phyloP scores from a whole-genome alignment of 2,329 filamentous ascomycete genomes.

The Colletotrichum theobromicola region DNA sequence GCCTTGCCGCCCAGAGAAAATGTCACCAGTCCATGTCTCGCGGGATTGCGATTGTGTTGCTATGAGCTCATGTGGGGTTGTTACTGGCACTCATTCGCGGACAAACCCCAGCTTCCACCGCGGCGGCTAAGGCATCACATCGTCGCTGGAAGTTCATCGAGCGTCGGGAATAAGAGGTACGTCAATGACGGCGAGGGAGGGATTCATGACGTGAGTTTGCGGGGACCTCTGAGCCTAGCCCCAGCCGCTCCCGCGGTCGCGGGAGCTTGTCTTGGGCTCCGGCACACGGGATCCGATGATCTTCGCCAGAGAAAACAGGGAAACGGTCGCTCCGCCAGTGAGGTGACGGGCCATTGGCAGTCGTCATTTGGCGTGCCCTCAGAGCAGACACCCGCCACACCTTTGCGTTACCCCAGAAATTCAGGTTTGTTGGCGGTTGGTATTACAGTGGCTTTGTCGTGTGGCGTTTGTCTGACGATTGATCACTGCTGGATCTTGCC shows the following conservation, averaged over 20 bases:
- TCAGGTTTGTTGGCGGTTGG: neutral
- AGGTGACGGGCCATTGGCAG: constrained; percentile 10
- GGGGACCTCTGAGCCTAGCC: neutral
- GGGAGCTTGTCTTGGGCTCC: constrained; percentile 8
- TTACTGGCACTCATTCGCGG: neutral
- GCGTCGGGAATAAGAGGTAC: neutral
- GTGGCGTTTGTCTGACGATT: constrained; percentile 3
- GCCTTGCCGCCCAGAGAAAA: neutral
- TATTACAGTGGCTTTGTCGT: constrained; percentile 3
- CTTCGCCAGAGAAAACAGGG: constrained; percentile 16
- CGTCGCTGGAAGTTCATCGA: neutral
- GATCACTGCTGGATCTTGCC: neutral
- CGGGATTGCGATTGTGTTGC: neutral
- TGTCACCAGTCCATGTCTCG: neutral
- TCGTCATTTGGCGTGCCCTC: constrained; percentile 8
- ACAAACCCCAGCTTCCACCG: neutral
- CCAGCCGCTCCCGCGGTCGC: neutral
- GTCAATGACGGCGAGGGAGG: constrained; percentile 16
- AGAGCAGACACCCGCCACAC: constrained; percentile 2
- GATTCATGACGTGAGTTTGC: constrained; percentile 19
- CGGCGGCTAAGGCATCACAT: neutral
- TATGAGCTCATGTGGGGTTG: constrained; percentile 22
- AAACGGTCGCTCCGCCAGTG: constrained; percentile 9
- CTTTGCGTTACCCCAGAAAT: neutral
- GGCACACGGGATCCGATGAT: constrained; percentile 20